Evolutionary conservation across 192 early-diverging fungal species (phyloP), one percentile per base, ranked within the genome.

Genomic region (Gigaspora rosea): DNA sequence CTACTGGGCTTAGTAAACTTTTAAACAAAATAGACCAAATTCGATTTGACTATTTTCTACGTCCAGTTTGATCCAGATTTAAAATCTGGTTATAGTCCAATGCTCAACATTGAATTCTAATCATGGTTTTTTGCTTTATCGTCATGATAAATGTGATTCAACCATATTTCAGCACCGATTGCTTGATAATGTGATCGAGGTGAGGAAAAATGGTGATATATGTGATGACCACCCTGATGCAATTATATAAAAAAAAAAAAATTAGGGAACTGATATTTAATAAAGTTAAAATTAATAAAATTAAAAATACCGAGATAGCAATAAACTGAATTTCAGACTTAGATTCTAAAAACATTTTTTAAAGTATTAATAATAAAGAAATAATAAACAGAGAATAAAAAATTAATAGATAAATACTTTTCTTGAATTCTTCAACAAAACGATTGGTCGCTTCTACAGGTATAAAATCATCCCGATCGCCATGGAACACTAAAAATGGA

Each of bases 181-280:
- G 75, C 52, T 52, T 73, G 47, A 41, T 81, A 84, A 78, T 80
- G 81, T 12, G 83, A 81, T 16, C 83, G 80, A 27, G 83, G 83
- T 0, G 83, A 84, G 8, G 83, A 81, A 65, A 84, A 78, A 56
- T 79, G 46, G 54, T 84, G 80, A 75, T 81, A 84, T 56, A 80
- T 73, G 47, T 84, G 83, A 54, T 84, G 83, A 8, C 83, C 83
- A 8, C 83, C 83, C 56, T 80, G 76, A 9, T 81, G 33, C 41
- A 77, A 80, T 20, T 80, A 58, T 35, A 78, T 79, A 11, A 73
- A 59, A 15, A 81, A 79, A 11, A 71, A 65, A 27, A 77, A 62
- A 7, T 22, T 70, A 20, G 68, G 77, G 2, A 36, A 6, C 16
- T 33, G 11, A 49, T 63, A 0, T 22, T 33, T 10, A 49, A 9